These are phyloP conservation scores for Cystobasidium tubakii DNA, from an alignment of 768 basidiomycete species.

Conservation along the genomic window DNA sequence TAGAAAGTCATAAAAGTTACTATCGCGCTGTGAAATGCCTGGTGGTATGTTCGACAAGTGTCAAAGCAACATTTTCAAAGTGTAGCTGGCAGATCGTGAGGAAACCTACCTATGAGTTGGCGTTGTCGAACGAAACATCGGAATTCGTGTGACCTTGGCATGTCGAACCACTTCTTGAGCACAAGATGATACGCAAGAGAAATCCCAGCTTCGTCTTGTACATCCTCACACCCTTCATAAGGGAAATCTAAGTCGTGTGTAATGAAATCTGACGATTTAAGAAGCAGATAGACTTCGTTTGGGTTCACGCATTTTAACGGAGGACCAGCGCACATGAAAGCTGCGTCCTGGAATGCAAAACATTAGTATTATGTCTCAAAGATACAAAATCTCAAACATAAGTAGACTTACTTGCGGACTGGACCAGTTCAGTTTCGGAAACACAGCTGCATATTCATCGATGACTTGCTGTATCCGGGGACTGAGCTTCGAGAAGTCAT, in stretches of 20 bases:
- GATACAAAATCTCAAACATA: background rate
- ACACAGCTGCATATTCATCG: conserved; percentile 66
- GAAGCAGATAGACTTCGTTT: conserved; percentile 79
- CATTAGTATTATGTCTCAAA: background rate
- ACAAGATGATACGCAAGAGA: conserved; percentile 61
- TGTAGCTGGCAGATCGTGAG: too few species aligned
- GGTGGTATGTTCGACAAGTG: background rate
- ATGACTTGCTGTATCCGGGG: conserved; percentile 62
- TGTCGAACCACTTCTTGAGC: conserved; percentile 79
- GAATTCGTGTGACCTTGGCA: conserved; percentile 77
- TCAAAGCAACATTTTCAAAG: too few species aligned
- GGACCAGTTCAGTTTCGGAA: conserved; percentile 94
- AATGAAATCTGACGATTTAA: conserved; percentile 89
- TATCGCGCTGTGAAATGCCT: conserved; percentile 77
- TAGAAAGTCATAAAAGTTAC: conserved; percentile 80
- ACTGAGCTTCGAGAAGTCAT: conserved; percentile 78
- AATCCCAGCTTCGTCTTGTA: background rate
- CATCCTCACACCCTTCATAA: conserved; percentile 60
- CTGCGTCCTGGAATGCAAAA: conserved; percentile 63
- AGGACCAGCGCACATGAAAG: conserved; percentile 73
- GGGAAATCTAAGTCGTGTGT: conserved; percentile 65
- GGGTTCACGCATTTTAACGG: conserved; percentile 80
- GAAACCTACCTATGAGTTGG: conserved; percentile 64
- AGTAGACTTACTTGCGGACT: conserved; percentile 68
- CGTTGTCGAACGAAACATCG: conserved; percentile 80